Evolutionary conservation across 495 filamentous ascomycete species (phyloP), one percentile per base, ranked within the genome.

Genomic region (Clohesyomyces aquaticus): DNA sequence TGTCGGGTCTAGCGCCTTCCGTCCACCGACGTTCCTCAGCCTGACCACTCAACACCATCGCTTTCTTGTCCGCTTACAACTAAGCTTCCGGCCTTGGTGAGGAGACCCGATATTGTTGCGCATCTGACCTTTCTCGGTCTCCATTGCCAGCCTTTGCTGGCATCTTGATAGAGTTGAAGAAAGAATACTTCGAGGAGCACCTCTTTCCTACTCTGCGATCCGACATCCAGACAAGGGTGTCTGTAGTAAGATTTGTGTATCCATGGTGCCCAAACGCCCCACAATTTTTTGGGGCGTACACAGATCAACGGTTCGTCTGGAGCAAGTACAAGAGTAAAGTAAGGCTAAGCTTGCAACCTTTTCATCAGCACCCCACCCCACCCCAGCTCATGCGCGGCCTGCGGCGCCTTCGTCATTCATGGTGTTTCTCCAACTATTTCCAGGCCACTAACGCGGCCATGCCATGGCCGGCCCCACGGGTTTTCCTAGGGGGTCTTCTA

Each of bases 361-460:
- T 14, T 38, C 14, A 38, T 38, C 14, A 14, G 32, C 32, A 38
- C 32, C 32, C 6, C n/a, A n/a, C n/a, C n/a, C 6, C 32, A 38
- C 32, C 32, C 32, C 32, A 14, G 6, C 14, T 38, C 32, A 38
- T 38, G 32, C 14, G 60, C 54, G 21, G 4, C 43, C 11, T 35
- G 50, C 50, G 22, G 23, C 50, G 59, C 21, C 49, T 48, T 50
- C 54, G 45, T 64, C 54, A 58, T 52, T 26, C 28, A 50, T 38
- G 12, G 25, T 2, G 53, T 12, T 21, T 43, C 25, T 32, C 25
- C 38, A 45, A 16, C 54, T 53, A 57, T 58, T 43, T 43, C n/a
- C 16, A 43, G 53, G 14, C 3, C 16, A 38, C 32, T 38, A 38
- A 38, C 8, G 26, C 50, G 35, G 35, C 50, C 35, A 63, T 49